phyloP scores from a whole-genome alignment of 1,284 basidiomycete genomes.

The Heterobasidion occidentale region DNA sequence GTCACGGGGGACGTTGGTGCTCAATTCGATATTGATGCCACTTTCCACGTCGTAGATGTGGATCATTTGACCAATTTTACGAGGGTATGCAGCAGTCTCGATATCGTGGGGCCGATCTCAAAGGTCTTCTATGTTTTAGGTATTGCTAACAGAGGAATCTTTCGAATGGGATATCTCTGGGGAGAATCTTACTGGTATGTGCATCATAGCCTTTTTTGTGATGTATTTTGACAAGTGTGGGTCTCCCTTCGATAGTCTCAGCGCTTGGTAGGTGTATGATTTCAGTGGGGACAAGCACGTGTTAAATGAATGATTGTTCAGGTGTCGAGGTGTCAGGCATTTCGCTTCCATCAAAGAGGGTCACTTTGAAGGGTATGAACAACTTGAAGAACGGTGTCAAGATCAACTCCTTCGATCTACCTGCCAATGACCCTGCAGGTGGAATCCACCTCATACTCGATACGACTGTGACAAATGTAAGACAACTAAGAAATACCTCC shows the following conservation, averaged over 20 bases:
- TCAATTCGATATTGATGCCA: slow-evolving; percentile 44
- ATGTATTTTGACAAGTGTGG: neutral
- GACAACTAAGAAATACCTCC: slow-evolving; percentile 11
- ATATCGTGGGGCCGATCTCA: neutral
- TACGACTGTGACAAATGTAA: slow-evolving; percentile 54
- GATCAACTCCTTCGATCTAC: slow-evolving; percentile 68
- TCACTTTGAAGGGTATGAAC: slow-evolving; percentile 69
- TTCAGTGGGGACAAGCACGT: neutral
- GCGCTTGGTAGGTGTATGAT: slow-evolving; percentile 38
- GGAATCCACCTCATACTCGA: slow-evolving; percentile 66
- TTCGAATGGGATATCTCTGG: slow-evolving; percentile 73
- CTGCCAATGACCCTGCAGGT: slow-evolving; percentile 66
- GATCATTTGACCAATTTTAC: slow-evolving; percentile 62
- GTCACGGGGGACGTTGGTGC: slow-evolving; percentile 59
- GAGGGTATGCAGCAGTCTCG: slow-evolving; percentile 29
- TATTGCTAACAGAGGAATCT: slow-evolving; percentile 55
- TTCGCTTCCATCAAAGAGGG: slow-evolving; percentile 46
- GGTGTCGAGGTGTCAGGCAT: slow-evolving; percentile 55
- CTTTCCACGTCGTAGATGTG: slow-evolving; percentile 57
- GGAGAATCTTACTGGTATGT: slow-evolving; percentile 53
- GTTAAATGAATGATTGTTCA: slow-evolving; percentile 10
- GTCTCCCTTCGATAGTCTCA: slow-evolving; percentile 27
- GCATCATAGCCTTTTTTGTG: neutral
- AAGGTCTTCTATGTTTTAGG: slow-evolving; percentile 18
- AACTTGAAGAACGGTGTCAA: slow-evolving; percentile 56